Base-by-base conservation (phyloP, 2,329 filamentous ascomycete genomes). In the Mollisia scopiformis region DNA sequence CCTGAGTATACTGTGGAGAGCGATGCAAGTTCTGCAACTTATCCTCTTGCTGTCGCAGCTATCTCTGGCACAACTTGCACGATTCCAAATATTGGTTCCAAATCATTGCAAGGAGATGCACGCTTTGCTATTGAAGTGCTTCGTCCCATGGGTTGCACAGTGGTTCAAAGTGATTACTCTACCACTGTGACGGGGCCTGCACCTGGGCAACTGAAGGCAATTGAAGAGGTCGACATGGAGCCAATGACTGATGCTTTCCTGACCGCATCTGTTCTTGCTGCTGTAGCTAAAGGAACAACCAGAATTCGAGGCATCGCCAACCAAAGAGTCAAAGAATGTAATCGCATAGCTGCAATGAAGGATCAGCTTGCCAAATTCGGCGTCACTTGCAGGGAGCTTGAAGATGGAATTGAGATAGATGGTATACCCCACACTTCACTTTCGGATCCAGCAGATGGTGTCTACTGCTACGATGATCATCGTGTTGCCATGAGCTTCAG, bases 161-260 rank as follows among this genome's bases (percentile, higher is more conserved):
- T 99, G 6, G 83, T 92, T 68, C 95, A 99, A 76, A 92, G 90
- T 0, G 86, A 86, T 57, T 87, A 84, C 19, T 96, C 93, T 1
- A 99, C 95, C 1, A 98, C 93, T 0, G 95, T 99, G 8, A 96
- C 90, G 8, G 95, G 95, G 1, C 95, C 95, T n/a, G 77, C 84
- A 2, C 76, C 82, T 58, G 94, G 95, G 11, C 77, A 83, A 16
- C 79, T 99, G 39, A 88, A 88, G 68, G 89, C 91, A 0, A 79
- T 99, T 13, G 79, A 87, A 19, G 89, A 94, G 61, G 88, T 99
- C 28, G 93, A 99, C 72, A 99, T 99, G 95, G 95, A 98, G 75
- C 91, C 94, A 1, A 99, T 99, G 95, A 99, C 95, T 0, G 95
- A 99, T 76, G 95, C 95, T 52, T 99, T 99, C 81, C 82, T 99